Evolutionary conservation across 192 early-diverging fungal genomes (phyloP).

Genomic region (Chytriomyces hyalinus): DNA sequence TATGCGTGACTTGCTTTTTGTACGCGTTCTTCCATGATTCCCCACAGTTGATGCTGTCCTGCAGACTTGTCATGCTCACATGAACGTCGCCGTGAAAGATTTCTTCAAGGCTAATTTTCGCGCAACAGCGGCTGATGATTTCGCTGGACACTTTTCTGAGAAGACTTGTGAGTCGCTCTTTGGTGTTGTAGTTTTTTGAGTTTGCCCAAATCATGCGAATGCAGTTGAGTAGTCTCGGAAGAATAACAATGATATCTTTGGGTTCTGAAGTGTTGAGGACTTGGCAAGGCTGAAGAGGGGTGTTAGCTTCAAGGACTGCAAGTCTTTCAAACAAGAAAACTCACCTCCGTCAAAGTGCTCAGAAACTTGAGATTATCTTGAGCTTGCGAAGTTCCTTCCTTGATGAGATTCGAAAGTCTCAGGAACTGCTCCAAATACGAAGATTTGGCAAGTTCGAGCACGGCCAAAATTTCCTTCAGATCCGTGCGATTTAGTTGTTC

Average conservation of each 20-base stretch:
- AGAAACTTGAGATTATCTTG: conserved; percentile 73
- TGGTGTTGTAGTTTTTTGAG: conserved; percentile 67
- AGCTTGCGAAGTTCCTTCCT: conserved; percentile 66
- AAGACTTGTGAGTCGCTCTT: conserved; percentile 63
- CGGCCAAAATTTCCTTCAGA: conserved; percentile 57
- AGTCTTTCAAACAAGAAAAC: not conserved
- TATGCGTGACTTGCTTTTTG: conserved; percentile 53
- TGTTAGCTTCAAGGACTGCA: not conserved
- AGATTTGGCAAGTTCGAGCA: conserved; percentile 63
- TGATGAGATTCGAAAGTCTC: conserved; percentile 64
- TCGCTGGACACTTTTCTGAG: conserved; percentile 69
- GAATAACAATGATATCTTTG: conserved; percentile 52
- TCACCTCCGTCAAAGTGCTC: conserved; percentile 52
- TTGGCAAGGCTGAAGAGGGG: conserved; percentile 44
- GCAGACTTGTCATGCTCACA: conserved; percentile 57
- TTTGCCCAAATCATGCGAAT: conserved; percentile 70
- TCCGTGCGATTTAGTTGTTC: conserved; percentile 61
- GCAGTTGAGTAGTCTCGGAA: conserved; percentile 60
- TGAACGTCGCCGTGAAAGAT: conserved; percentile 70
- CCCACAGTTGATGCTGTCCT: conserved; percentile 68
- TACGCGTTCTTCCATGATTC: conserved; percentile 67
- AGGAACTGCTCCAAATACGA: conserved; percentile 68
- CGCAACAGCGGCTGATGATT: conserved; percentile 66
- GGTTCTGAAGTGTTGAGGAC: conserved; percentile 58
- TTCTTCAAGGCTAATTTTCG: conserved; percentile 66